A percentile compares a stretch with the other conserved stretches of the same genome.
Conservation (phyloP, 1,284 basidiomycete species). For the Melampsora americana region DNA sequence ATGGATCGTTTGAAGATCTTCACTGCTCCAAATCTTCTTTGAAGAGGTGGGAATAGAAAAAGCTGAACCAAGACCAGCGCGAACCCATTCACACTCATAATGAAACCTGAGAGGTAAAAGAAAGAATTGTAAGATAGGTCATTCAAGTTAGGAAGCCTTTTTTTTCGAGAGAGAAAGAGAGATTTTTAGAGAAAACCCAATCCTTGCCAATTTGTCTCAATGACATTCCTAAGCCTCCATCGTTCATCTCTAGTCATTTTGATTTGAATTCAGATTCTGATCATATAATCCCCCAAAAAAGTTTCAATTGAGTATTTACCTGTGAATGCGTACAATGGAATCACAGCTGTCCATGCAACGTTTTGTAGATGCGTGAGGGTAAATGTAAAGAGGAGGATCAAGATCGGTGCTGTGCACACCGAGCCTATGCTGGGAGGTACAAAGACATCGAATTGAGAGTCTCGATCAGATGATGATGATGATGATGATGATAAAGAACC, state of each 20-base stretch:
- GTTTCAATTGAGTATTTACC: background rate
- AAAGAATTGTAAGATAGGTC: no score
- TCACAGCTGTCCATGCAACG: conserved; percentile 25
- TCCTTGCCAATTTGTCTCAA: conserved; percentile 24
- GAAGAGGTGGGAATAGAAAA: conserved; percentile 25
- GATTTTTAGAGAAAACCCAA: background rate
- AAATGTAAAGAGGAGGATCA: conserved; percentile 28
- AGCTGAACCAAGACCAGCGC: conserved; percentile 28
- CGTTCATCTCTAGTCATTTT: conserved; percentile 11
- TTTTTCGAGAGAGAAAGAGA: no score
- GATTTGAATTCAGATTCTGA: background rate
- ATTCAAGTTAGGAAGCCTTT: no score
- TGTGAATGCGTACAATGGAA: conserved; percentile 32
- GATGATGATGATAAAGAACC: background rate
- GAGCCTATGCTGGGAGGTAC: conserved; percentile 18
- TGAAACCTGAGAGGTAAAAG: conserved; percentile 36
- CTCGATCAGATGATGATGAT: background rate
- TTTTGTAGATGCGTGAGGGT: conserved; percentile 29
- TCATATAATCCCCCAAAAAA: background rate
- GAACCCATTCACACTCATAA: conserved; percentile 29
- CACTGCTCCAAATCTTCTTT: conserved; percentile 20
- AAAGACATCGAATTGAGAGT: no score
- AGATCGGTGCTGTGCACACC: conserved; percentile 23
- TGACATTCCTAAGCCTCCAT: conserved; percentile 28
- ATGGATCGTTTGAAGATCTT: conserved; percentile 21